Base-by-base conservation (phyloP, 1,284 basidiomycete genomes). In the Spongiforma sp. region DNA sequence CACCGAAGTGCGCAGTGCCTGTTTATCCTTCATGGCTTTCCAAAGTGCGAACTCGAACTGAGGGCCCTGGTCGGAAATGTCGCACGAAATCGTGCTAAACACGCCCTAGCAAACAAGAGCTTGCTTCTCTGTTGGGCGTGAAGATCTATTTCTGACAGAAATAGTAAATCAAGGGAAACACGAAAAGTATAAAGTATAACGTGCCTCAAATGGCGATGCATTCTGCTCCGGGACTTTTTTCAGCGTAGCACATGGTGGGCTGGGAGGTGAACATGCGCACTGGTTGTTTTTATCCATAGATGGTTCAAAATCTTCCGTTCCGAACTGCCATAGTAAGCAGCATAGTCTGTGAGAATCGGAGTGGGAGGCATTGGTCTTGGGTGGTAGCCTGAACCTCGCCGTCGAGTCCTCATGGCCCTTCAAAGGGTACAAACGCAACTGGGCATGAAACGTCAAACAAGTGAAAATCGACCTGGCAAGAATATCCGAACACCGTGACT, bases 71-170 rank as follows among this genome's bases (percentile, higher is more conserved):
- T 65, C 63, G 17, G 50, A 54, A 6, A 64, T 56, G 12, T 65
- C 63, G 0, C 53, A 43, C 1, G 64, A 41, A 12, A 65, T 61
- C 7, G 63, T 65, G 30, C 64, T 65, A 21, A 65, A 62, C 10
- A 62, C 14, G 5, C 50, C 46, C 24, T 30, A 10, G 60, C 33
- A 17, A 24, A 14, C 4, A 0, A 32, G 36, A 24, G 12, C 21
- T 33, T 57, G 8, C 2, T 14, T 12, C 10, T 10, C 4, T 14
- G 32, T 11, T 30, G 21, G 6, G 50, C 33, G 50, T 30, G 50
- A 53, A 53, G 50, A 12, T 53, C 30, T 17, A 53, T 53, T 17
- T 53, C 50, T 53, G 19, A 8, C n/a, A n/a, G 19, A 53, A 32
- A 52, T 10, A 33, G 21, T 53, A 8, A 53, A 30, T 33, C 33